Conservation (phyloP, 2,329 filamentous ascomycete species). For the Leptographium flavum region DNA sequence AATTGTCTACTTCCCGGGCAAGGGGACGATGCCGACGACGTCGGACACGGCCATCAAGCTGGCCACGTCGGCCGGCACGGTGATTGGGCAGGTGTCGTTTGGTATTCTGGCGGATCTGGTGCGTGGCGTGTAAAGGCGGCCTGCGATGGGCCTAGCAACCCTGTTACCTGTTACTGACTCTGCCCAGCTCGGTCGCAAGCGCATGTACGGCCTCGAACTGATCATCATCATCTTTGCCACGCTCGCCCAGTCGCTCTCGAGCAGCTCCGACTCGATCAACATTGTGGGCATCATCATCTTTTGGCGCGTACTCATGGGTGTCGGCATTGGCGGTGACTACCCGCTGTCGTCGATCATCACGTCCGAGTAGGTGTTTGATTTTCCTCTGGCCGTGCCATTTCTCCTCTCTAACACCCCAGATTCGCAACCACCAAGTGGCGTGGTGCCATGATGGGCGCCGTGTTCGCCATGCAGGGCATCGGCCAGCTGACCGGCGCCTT, state of each 20-base stretch:
- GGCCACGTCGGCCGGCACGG: slow-evolving; percentile 68
- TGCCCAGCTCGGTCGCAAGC: slow-evolving; percentile 28
- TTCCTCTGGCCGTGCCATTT: not conserved
- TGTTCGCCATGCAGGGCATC: slow-evolving; percentile 79
- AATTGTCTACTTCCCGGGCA: slow-evolving; percentile 55
- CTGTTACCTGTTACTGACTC: too few relatives aligned
- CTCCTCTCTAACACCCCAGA: not conserved
- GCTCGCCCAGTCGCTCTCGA: slow-evolving; percentile 54
- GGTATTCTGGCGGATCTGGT: slow-evolving; percentile 56
- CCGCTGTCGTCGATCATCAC: slow-evolving; percentile 74
- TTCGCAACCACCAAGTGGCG: slow-evolving; percentile 77
- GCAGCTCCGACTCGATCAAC: slow-evolving; percentile 47
- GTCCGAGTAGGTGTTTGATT: slow-evolving; percentile 38
- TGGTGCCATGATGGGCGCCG: slow-evolving; percentile 75
- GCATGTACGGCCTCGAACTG: slow-evolving; percentile 57
- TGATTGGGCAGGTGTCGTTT: slow-evolving; percentile 70
- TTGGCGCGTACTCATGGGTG: slow-evolving; percentile 65
- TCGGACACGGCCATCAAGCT: slow-evolving; percentile 78
- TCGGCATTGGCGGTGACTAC: slow-evolving; percentile 66
- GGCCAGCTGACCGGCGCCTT: slow-evolving; percentile 66
- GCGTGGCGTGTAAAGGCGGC: not conserved
- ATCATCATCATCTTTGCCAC: slow-evolving; percentile 71
- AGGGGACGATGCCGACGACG: slow-evolving; percentile 45
- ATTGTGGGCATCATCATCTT: slow-evolving; percentile 58
- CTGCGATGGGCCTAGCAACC: too few relatives aligned